Conservation (phyloP, 1,139 yeast species). For the Spencermartinsiella ligniputridi region DNA sequence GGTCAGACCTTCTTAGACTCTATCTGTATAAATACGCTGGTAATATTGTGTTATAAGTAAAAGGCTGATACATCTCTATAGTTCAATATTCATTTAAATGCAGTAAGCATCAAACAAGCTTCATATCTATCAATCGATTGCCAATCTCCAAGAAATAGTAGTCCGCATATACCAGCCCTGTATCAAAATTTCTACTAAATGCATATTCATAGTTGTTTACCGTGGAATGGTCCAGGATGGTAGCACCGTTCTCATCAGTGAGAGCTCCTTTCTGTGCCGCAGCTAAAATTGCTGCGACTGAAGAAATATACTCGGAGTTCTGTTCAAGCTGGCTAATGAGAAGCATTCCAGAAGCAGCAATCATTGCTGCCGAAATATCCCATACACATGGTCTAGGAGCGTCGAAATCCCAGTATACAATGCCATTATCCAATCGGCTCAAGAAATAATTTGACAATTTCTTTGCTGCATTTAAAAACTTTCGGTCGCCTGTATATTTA, state of each 20-base stretch:
- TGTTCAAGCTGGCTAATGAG: constrained; percentile 21
- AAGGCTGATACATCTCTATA: too few relatives aligned
- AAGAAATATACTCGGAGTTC: constrained; percentile 14
- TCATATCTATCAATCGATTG: constrained; percentile 28
- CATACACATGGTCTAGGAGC: constrained; percentile 26
- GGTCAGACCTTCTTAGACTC: too few relatives aligned
- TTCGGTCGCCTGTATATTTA: constrained; percentile 24
- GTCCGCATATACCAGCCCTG: constrained; percentile 32
- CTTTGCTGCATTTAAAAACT: constrained; percentile 28
- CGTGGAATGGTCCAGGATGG: constrained; percentile 28
- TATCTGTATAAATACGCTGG: too few relatives aligned
- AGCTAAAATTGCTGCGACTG: constrained; percentile 8
- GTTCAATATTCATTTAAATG: too few relatives aligned
- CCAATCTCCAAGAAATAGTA: constrained; percentile 30
- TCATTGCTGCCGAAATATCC: constrained; percentile 32
- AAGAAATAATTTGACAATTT: constrained; percentile 25
- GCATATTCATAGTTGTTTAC: constrained; percentile 28
- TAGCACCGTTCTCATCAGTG: constrained; percentile 20
- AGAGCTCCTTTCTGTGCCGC: constrained; percentile 13
- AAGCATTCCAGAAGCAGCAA: constrained; percentile 28
- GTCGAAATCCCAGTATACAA: constrained; percentile 32
- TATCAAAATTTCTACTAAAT: constrained; percentile 18
- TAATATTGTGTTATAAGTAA: too few relatives aligned
- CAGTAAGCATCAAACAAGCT: too few relatives aligned
- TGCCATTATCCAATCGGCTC: constrained; percentile 25